These are phyloP conservation scores for Cylindrodendrum hubeiense DNA, from an alignment of 2,329 filamentous ascomycete species.

Conservation along the genomic window DNA sequence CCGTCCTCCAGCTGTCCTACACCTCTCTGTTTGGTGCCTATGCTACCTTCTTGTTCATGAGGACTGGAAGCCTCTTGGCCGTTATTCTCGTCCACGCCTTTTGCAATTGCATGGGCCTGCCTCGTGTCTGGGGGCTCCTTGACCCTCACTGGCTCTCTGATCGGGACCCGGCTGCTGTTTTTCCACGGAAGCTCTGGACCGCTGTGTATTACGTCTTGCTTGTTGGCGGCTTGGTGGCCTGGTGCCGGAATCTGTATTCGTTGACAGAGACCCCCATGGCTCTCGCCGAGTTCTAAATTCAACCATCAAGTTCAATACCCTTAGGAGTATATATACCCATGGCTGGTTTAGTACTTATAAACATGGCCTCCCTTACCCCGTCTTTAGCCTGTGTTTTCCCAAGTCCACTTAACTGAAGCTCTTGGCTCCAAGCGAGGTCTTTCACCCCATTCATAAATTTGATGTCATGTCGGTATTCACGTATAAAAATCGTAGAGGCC, in stretches of 20 bases:
- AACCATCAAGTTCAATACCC: not conserved
- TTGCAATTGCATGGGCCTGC: constrained; percentile 93
- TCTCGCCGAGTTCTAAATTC: constrained; percentile 45
- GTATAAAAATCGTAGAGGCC: not conserved
- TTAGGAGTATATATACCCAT: not conserved
- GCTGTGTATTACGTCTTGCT: constrained; percentile 84
- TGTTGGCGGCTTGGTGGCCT: constrained; percentile 76
- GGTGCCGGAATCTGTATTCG: constrained; percentile 77
- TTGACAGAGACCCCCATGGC: constrained; percentile 69
- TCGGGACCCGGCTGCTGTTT: constrained; percentile 37
- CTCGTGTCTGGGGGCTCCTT: constrained; percentile 85
- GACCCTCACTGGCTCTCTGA: constrained; percentile 61
- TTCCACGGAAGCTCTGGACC: constrained; percentile 69
- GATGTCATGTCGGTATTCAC: too few species aligned
- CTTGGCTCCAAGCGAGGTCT: not conserved
- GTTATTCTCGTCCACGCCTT: constrained; percentile 85
- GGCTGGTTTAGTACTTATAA: not conserved
- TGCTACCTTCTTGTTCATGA: constrained; percentile 88
- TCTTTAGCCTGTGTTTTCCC: too few species aligned
- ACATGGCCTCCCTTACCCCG: not conserved
- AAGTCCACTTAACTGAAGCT: not conserved
- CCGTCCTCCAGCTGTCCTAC: constrained; percentile 87
- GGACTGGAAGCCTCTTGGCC: constrained; percentile 84
- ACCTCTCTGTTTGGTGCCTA: constrained; percentile 96
- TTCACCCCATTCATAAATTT: not conserved